phyloP scores from a whole-genome alignment of 23 red algal genomes.

The Gracilaria gracilis region DNA sequence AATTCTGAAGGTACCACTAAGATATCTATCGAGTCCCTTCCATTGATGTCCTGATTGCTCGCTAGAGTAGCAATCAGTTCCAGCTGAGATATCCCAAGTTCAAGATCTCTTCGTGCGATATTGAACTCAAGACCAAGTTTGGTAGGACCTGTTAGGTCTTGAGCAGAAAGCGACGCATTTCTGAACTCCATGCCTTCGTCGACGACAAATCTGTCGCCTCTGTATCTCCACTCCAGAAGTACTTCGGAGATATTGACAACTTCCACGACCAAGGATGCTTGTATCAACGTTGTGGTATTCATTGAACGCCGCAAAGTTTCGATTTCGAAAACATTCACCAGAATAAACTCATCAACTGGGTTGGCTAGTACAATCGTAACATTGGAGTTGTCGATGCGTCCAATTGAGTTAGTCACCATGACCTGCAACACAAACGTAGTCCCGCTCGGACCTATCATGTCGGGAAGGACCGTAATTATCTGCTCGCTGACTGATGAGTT shows the following conservation, averaged over 20 bases:
- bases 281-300: constrained; percentile 48
- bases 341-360: constrained; percentile 11
- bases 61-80: constrained; percentile 31
- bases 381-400: constrained; percentile 7
- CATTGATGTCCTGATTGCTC: constrained; percentile 16
- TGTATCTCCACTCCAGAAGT: constrained; percentile 37
- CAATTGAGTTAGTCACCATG: constrained; percentile 44
- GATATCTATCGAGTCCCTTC: constrained; percentile 34
- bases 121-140: constrained; percentile 69
- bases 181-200: constrained; percentile 17
- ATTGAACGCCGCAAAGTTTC: constrained; percentile 20
- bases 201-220: constrained; percentile 16
- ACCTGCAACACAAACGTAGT: not conserved
- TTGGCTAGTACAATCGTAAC: not conserved
- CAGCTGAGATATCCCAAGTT: constrained; percentile 13
- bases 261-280: constrained; percentile 45
- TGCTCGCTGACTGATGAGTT: constrained; percentile 19
- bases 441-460: constrained; percentile 19
- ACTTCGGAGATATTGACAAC: constrained; percentile 8
- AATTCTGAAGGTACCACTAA: constrained; percentile 16
- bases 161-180: constrained; percentile 8
- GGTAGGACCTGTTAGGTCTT: constrained; percentile 50
- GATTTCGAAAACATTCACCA: constrained; percentile 38
- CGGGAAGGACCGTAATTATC: constrained; percentile 20
- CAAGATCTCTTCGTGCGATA: constrained; percentile 56